Evolutionary conservation across 2,329 filamentous ascomycete species (phyloP), one percentile per base, ranked within the genome.

Genomic region (Ceratocystis harringtonii): DNA sequence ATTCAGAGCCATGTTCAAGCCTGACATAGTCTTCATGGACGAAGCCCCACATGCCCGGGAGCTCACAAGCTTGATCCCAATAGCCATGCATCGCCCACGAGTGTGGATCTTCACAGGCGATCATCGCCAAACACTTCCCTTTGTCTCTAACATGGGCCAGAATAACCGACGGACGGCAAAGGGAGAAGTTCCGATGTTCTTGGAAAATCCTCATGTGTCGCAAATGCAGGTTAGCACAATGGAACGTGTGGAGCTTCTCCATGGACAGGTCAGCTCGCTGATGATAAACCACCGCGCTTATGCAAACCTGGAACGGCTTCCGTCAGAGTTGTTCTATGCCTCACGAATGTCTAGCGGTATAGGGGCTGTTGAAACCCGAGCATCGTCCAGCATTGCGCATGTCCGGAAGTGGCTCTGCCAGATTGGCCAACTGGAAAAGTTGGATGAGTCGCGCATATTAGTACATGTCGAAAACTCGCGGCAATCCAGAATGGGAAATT

Each of bases 11-110:
- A 71, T 90, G 5, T 90, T 91, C 41, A 86, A 88, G 69, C 89
- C 90, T 0, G 88, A 94, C 70, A 85, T 95, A 69, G 84, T 94
- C 0, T 92, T 95, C 71, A 89, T 95, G 68, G 90, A 92, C 55
- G 90, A 95, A 72, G 76, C 77, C 0, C 76, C 77, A 0, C 78
- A 80, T 57, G 76, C 77, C 0, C 71, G 78, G 17, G 78, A 80
- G 68, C 70, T 79, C 0, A 78, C 78, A 0, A 76, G 75, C 0
- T 69, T 80, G 19, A 78, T 80, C 1, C 72, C 78, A 0, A 70
- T 80, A 22, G 77, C 77, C 0, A 76, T 74, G 32, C 79, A 75
- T 60, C 72, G 73, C 1, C 77, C 78, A 0, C 67, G 73, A 1
- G 75, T 73, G 0, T 80, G 77, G 76, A 76, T 80, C 1, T 75